Conservation (phyloP, 2,329 filamentous ascomycete species). For the Fonsecaea multimorphosa region DNA sequence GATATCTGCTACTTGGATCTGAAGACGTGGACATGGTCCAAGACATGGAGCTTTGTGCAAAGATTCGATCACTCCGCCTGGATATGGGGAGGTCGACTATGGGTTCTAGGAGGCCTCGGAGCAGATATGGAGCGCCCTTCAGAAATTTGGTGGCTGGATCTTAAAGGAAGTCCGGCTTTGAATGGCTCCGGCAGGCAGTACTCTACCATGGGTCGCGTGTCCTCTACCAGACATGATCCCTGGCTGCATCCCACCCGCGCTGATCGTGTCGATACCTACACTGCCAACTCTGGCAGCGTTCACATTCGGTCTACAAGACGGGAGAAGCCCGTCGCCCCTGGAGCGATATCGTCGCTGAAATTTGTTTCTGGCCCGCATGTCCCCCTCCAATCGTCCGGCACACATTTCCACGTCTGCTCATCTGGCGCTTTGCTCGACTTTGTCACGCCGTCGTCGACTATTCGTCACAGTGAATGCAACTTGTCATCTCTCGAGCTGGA, state of each 20-base stretch:
- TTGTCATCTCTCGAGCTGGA: conserved; percentile 87
- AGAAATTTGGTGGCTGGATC: conserved; percentile 96
- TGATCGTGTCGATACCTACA: conserved; percentile 61
- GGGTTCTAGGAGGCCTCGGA: conserved; percentile 94
- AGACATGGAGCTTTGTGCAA: conserved; percentile 92
- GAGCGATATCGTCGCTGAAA: conserved; percentile 85
- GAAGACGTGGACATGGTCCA: conserved; percentile 97
- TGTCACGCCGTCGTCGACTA: conserved; percentile 87
- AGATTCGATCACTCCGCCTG: conserved; percentile 95
- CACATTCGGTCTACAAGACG: conserved; percentile 62
- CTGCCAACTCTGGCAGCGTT: conserved; percentile 71
- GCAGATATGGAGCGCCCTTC: conserved; percentile 97
- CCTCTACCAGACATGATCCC: conserved; percentile 45
- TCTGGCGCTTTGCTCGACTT: conserved; percentile 93
- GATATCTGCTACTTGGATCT: conserved; percentile 96
- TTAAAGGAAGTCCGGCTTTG: conserved; percentile 87
- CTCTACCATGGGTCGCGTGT: conserved; percentile 31
- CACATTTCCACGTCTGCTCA: conserved; percentile 93
- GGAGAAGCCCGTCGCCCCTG: conserved; percentile 69
- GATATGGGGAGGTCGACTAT: conserved; percentile 89
- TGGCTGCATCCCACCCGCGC: conserved; percentile 47
- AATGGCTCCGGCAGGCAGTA: conserved; percentile 44
- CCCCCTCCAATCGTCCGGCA: conserved; percentile 86
- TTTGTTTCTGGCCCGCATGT: conserved; percentile 87
- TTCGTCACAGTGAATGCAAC: conserved; percentile 84